Percentiles rank a stretch among this genome's conserved stretches.
phyloP scores from a whole-genome alignment of 768 basidiomycete genomes.

The Botryobasidium botryosum region DNA sequence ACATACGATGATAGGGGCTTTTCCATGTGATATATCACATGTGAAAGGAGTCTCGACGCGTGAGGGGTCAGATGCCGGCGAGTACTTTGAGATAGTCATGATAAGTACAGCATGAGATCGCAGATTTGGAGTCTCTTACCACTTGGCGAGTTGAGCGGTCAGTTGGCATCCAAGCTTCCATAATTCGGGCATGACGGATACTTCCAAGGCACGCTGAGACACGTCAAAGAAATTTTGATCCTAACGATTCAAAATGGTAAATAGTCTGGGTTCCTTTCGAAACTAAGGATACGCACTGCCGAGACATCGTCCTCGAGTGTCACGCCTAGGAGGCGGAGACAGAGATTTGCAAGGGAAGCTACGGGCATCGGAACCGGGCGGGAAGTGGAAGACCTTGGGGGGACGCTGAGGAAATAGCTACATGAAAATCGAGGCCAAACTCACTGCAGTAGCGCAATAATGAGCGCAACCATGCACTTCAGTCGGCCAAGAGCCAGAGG shows the following conservation, averaged over 20 bases:
- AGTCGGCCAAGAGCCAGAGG: slow-evolving; percentile 48
- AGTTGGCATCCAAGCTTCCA: slow-evolving; percentile 38
- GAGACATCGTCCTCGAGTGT: not conserved
- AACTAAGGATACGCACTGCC: not conserved
- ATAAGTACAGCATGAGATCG: slow-evolving; percentile 1
- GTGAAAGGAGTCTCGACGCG: slow-evolving; percentile 30
- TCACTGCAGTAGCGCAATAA: slow-evolving; percentile 42
- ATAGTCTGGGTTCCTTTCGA: not conserved
- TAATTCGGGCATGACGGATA: slow-evolving; percentile 31
- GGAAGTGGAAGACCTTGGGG: slow-evolving; percentile 13
- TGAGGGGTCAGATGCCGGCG: slow-evolving; percentile 39
- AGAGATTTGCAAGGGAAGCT: slow-evolving; percentile 41
- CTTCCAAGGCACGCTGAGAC: slow-evolving; percentile 36
- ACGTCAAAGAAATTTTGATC: slow-evolving; percentile 33
- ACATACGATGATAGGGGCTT: slow-evolving; percentile 15
- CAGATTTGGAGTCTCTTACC: slow-evolving; percentile 25
- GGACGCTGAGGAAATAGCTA: not conserved
- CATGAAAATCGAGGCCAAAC: slow-evolving; percentile 9
- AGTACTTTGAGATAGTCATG: slow-evolving; percentile 24
- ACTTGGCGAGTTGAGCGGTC: slow-evolving; percentile 30
- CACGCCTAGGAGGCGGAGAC: slow-evolving; percentile 25
- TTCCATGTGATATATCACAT: slow-evolving; percentile 44
- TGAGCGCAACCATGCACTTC: slow-evolving; percentile 31
- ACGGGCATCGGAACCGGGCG: slow-evolving; percentile 55
- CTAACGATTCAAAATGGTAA: slow-evolving; percentile 21